These are phyloP conservation scores for Aspergillus clavatus DNA, from an alignment of 2,329 filamentous ascomycete species.

Conservation along the genomic window DNA sequence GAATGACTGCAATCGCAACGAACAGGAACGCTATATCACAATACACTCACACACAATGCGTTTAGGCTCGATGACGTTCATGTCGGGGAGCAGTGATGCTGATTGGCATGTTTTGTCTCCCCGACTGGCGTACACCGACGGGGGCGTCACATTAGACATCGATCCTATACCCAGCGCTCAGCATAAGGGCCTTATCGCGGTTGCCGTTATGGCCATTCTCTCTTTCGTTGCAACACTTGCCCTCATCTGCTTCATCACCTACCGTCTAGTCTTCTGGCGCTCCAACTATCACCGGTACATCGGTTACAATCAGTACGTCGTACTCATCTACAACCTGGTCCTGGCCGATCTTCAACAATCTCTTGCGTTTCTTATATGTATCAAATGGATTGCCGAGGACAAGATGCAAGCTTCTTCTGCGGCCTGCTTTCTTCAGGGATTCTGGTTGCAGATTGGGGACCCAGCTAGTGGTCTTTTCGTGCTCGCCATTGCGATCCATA, in stretches of 20 bases:
- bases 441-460: slow-evolving; percentile 51
- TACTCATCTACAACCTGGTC: slow-evolving; percentile 51
- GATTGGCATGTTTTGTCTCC: slow-evolving; percentile 15
- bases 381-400: slow-evolving; percentile 44
- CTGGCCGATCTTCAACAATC: slow-evolving; percentile 52
- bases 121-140: slow-evolving; percentile 17
- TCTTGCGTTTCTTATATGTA: slow-evolving; percentile 46
- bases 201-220: slow-evolving; percentile 44
- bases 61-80: slow-evolving; percentile 9
- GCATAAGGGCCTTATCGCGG: slow-evolving; percentile 43
- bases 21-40: neutral
- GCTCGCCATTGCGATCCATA: slow-evolving; percentile 52
- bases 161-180: slow-evolving; percentile 32
- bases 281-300: slow-evolving; percentile 46
- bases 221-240: slow-evolving; percentile 43
- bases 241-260: slow-evolving; percentile 47
- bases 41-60: slow-evolving; percentile 12
- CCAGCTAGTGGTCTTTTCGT: slow-evolving; percentile 51
- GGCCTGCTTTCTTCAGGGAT: slow-evolving; percentile 48
- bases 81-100: slow-evolving; percentile 14
- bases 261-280: slow-evolving; percentile 49
- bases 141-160: slow-evolving; percentile 20
- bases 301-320: slow-evolving; percentile 52
- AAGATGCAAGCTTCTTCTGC: slow-evolving; percentile 42
- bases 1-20: slow-evolving; percentile 9